Evolutionary conservation across 2,329 filamentous ascomycete species (phyloP).

Genomic region (Teratosphaeria nubilosa): DNA sequence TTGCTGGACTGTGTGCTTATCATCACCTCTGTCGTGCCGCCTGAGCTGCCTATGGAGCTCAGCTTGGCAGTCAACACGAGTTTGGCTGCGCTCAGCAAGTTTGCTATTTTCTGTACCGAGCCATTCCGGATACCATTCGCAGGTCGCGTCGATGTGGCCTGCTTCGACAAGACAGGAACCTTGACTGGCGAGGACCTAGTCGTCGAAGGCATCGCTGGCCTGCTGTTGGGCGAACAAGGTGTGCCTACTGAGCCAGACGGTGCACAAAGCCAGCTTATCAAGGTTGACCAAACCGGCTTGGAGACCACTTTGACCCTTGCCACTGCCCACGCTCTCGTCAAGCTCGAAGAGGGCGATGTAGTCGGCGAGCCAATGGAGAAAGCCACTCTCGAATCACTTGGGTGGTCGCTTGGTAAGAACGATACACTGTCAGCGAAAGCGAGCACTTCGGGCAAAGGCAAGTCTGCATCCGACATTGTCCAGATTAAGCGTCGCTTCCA

Average conservation of each 20-base stretch:
- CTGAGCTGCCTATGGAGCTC: conserved; percentile 95
- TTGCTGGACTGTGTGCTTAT: conserved; percentile 96
- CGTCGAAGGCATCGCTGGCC: conserved; percentile 89
- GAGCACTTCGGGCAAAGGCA: conserved; percentile 28
- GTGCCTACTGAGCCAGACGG: conserved; percentile 62
- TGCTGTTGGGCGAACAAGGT: conserved; percentile 60
- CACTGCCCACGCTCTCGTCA: conserved; percentile 89
- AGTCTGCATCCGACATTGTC: conserved; percentile 58
- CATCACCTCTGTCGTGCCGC: conserved; percentile 94
- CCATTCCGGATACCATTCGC: conserved; percentile 97
- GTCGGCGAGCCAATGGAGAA: conserved; percentile 99
- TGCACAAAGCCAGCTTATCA: conserved; percentile 68
- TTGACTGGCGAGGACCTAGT: conserved; percentile 93
- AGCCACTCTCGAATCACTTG: conserved; percentile 77
- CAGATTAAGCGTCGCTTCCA: conserved; percentile 96
- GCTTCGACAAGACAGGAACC: conserved; percentile 98
- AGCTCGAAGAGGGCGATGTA: conserved; percentile 90
- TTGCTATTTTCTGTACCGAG: conserved; percentile 96
- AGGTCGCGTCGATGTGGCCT: conserved; percentile 88
- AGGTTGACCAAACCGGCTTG: conserved; percentile 59
- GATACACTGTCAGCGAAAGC: conserved; percentile 67
- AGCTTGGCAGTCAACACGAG: conserved; percentile 96
- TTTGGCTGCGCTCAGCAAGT: conserved; percentile 85
- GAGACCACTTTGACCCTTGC: conserved; percentile 89
- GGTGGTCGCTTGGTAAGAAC: conserved; percentile 86